Conservation (phyloP, 306 rosid genomes). For the Pterocarpus macrocarpus region DNA sequence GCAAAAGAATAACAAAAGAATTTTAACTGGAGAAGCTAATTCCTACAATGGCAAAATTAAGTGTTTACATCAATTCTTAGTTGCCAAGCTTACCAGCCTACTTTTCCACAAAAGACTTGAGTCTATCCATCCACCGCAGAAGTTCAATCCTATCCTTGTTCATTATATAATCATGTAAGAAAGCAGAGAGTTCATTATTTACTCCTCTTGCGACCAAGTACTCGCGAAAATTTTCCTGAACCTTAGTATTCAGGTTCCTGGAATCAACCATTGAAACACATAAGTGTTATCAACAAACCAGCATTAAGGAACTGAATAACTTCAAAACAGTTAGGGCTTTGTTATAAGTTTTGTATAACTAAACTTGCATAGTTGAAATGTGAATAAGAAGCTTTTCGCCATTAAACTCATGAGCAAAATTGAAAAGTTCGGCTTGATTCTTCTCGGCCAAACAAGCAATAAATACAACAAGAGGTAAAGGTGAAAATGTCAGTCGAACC, state of each 20-base stretch:
- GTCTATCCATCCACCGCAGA: constrained; percentile 68
- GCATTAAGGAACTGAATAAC: constrained; percentile 1
- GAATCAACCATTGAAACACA: constrained; percentile 34
- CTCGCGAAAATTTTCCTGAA: constrained; percentile 59
- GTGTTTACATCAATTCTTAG: constrained; percentile 23
- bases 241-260: constrained; percentile 68
- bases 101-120: constrained; percentile 66
- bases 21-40: constrained; percentile 22
- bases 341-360: not conserved
- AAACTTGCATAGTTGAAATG: not conserved
- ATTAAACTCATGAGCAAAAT: constrained; percentile 2
- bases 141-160: constrained; percentile 89
- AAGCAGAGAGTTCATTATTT: constrained; percentile 66
- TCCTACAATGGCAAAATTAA: constrained; percentile 34
- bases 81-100: constrained; percentile 45
- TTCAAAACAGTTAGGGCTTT: constrained; percentile 24
- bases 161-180: constrained; percentile 80
- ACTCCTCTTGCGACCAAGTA: constrained; percentile 76
- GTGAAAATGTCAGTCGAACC: constrained; percentile 49
- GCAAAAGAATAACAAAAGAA: constrained; percentile 12
- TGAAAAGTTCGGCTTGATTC: not conserved
- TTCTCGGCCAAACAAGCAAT: constrained; percentile 17
- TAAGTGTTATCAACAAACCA: constrained; percentile 32
- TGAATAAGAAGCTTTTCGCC: not conserved
- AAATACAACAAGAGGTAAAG: not conserved